Percentiles rank a stretch among this genome's conserved stretches.
phyloP scores from a whole-genome alignment of 306 rosid species.

The Quercus mongolica region DNA sequence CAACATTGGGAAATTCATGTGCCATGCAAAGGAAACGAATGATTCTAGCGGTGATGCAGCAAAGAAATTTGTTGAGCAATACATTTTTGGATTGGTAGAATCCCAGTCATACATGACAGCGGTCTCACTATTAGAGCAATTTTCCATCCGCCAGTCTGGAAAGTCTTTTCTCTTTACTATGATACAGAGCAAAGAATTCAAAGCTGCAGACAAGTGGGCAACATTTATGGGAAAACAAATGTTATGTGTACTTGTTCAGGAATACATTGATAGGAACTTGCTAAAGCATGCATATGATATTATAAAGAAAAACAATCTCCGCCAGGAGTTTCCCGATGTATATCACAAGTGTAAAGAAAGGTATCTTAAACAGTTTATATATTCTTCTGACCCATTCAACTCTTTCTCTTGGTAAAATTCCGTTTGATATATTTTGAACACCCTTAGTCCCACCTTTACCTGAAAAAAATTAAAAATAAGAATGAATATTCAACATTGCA shows the following conservation, averaged over 20 bases:
- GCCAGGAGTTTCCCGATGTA: constrained; percentile 72
- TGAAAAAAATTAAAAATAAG: too few relatives aligned
- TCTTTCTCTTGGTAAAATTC: constrained; percentile 3
- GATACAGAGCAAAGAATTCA: constrained; percentile 64
- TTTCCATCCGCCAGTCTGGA: constrained; percentile 59
- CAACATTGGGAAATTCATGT: constrained; percentile 60
- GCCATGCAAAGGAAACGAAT: constrained; percentile 36
- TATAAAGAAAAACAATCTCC: constrained; percentile 73
- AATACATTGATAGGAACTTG: constrained; percentile 60
- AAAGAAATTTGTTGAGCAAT: constrained; percentile 49
- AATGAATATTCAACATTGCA: constrained; percentile 22
- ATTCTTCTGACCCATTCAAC: constrained; percentile 8
- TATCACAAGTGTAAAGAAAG: constrained; percentile 80
- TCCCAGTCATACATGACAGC: constrained; percentile 62
- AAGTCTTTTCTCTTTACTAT: constrained; percentile 65
- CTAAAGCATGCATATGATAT: constrained; percentile 66
- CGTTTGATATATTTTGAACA: constrained; percentile 21
- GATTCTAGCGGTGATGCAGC: constrained; percentile 45
- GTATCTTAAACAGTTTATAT: constrained; percentile 30
- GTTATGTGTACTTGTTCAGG: constrained; percentile 63
- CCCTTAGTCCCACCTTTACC: constrained; percentile 9
- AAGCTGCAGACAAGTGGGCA: constrained; percentile 98
- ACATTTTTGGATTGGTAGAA: constrained; percentile 54
- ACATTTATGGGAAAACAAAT: constrained; percentile 79
- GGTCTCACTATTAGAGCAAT: constrained; percentile 79